phyloP scores from a whole-genome alignment of 345 rosid genomes.

The Eucalyptus microcorys region DNA sequence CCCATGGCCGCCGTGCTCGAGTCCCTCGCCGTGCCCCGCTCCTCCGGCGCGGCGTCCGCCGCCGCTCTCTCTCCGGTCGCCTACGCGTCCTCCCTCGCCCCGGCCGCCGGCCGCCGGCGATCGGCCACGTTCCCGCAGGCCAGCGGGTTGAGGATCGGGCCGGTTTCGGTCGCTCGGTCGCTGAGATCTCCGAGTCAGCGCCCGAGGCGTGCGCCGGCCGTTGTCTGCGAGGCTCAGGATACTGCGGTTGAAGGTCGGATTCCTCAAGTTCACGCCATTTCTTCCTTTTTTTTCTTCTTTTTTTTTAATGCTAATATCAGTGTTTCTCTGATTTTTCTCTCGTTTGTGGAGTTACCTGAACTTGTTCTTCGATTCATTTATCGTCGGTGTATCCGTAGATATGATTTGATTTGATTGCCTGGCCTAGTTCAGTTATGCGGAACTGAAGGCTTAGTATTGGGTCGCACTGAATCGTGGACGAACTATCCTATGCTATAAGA shows the following conservation, averaged over 20 bases:
- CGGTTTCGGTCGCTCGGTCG: not conserved
- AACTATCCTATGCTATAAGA: not conserved
- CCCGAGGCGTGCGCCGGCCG: not conserved
- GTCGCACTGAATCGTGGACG: not conserved
- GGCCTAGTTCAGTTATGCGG: not conserved
- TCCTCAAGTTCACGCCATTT: not conserved
- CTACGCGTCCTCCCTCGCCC: not conserved
- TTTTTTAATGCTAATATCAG: not conserved
- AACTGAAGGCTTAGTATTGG: not conserved
- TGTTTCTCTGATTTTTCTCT: not conserved
- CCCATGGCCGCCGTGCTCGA: constrained; percentile 26
- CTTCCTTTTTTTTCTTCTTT: no score
- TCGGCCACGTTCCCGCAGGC: constrained; percentile 7
- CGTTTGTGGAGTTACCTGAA: not conserved
- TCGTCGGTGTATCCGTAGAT: not conserved
- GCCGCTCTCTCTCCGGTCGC: constrained; percentile 1
- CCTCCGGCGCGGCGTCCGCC: not conserved
- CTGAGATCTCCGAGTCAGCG: not conserved
- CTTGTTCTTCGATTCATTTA: not conserved
- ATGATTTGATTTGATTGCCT: not conserved
- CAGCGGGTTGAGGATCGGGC: constrained; percentile 17
- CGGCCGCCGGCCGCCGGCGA: not conserved
- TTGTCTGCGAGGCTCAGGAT: constrained; percentile 33
- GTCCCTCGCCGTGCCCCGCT: constrained; percentile 6
- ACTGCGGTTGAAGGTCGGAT: constrained; percentile 22